Percentiles rank a stretch among this genome's conserved stretches.
Evolutionary conservation across 768 basidiomycete species (phyloP).

Genomic region (Suillus bovinus): DNA sequence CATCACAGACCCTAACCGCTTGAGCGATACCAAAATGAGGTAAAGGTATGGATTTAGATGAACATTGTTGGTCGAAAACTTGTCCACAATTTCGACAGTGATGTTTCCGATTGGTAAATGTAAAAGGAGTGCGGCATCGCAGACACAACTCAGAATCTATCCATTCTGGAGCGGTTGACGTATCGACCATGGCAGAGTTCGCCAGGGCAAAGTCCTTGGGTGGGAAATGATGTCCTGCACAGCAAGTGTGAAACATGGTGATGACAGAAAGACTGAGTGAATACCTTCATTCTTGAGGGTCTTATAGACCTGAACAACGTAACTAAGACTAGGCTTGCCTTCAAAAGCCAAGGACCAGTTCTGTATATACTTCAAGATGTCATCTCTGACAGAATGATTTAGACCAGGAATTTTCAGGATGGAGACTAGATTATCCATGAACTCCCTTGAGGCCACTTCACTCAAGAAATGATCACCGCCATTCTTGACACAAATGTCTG

Average conservation of each 20-base stretch:
- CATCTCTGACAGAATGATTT: constrained; percentile 81
- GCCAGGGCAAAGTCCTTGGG: constrained; percentile 70
- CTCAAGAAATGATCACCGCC: constrained; percentile 89
- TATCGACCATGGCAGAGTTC: constrained; percentile 86
- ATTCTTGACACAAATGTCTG: constrained; percentile 95
- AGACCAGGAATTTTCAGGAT: constrained; percentile 77
- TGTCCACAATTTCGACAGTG: constrained; percentile 98
- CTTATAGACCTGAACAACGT: constrained; percentile 81
- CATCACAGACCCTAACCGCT: constrained; percentile 92
- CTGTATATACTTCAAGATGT: constrained; percentile 79
- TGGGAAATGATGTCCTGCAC: constrained; percentile 79
- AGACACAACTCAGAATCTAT: constrained; percentile 94
- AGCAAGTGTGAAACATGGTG: constrained; percentile 1
- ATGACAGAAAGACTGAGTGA: not conserved
- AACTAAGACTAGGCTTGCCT: constrained; percentile 69
- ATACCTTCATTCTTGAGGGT: constrained; percentile 73
- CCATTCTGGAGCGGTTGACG: constrained; percentile 94
- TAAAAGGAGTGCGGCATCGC: constrained; percentile 87
- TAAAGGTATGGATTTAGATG: constrained; percentile 77
- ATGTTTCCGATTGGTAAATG: constrained; percentile 96
- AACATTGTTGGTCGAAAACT: constrained; percentile 94
- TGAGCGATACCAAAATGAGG: constrained; percentile 94
- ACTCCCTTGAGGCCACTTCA: constrained; percentile 86
- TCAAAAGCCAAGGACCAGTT: constrained; percentile 93
- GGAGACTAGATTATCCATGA: constrained; percentile 90